Base-by-base conservation (phyloP, 768 basidiomycete species). In the Mycena pura region DNA sequence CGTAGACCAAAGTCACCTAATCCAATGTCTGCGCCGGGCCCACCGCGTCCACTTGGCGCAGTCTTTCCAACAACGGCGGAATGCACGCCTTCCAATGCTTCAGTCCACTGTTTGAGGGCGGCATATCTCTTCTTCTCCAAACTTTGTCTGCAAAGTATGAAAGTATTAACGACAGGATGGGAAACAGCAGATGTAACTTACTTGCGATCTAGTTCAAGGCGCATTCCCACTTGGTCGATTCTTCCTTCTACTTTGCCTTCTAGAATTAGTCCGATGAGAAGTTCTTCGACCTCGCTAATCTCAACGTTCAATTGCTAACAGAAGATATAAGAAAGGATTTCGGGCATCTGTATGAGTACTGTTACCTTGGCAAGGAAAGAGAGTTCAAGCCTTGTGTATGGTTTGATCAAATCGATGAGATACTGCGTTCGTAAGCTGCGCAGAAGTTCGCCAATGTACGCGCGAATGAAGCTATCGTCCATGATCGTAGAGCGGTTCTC, bases 221-320 rank as follows among this genome's bases (percentile, higher is more conserved):
- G 82, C 84, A 95, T 95, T 34, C 92, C 87, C 36, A 97, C 95
- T 77, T 99, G 97, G 76, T 99, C 96, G 70, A 99, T 98, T 65
- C 89, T 85, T 11, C 97, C 97, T 67, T 96, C 93, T 11, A 99
- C 93, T 73, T 93, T 96, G n/a, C 93, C 94, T 73, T 99, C 97
- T 24, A 99, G 78, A 58, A 99, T 98, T 22, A 99, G 84, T 15
- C 92, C 90, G 60, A 99, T 90, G 36, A 99, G 85, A 19, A 99
- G 85, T 58, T 95, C 94, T 68, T 99, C 96, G 5, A 96, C 96
- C 72, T 99, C 96, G 46, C 86, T 85, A 43, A 86, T 86, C 24
- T 91, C 88, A n/a, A 99, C 92, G 64, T 97, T 96, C 57, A 99
- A 81, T 92, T 98, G 96, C 96, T 98, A 66, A 8, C n/a, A 54